phyloP scores from a whole-genome alignment of 257 asterid genomes.

The Salvia splendens region DNA sequence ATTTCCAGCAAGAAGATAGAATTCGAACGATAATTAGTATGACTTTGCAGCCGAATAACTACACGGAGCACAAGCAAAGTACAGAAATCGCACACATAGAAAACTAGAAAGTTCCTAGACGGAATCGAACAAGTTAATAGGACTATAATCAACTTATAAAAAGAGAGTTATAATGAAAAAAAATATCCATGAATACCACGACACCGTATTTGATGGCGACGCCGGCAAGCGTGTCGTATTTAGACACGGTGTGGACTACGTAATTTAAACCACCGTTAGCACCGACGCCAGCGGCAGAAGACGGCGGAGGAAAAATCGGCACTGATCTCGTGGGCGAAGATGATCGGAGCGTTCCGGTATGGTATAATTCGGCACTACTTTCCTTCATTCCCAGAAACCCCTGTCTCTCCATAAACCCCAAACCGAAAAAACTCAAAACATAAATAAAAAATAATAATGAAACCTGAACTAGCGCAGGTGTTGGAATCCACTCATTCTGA shows the following conservation, averaged over 20 bases:
- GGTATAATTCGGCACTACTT: constrained; percentile 40
- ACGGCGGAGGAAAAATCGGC: constrained; percentile 37
- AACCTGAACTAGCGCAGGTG: neutral
- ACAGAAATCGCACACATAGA: neutral
- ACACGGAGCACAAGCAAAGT: neutral
- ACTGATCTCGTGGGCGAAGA: constrained; percentile 43
- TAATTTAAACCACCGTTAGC: constrained; percentile 39
- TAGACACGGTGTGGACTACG: constrained; percentile 54
- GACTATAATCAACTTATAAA: neutral
- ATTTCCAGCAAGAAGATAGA: constrained; percentile 3
- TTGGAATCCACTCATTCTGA: constrained; percentile 26
- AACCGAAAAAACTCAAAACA: neutral
- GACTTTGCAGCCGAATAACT: constrained; percentile 1
- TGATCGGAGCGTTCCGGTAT: constrained; percentile 33
- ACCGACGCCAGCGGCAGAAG: constrained; percentile 10
- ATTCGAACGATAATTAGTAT: neutral
- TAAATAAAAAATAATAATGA: neutral
- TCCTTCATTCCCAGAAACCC: constrained; percentile 23
- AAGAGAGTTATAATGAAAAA: neutral
- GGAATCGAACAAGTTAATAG: neutral
- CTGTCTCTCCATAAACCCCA: constrained; percentile 36
- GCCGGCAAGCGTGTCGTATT: constrained; percentile 72
- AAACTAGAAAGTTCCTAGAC: constrained; percentile 6
- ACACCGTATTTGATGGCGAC: constrained; percentile 85
- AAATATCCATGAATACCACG: constrained; percentile 44